Percentiles rank a stretch among this genome's conserved stretches.
phyloP scores from a whole-genome alignment of 768 basidiomycete species.

The Trametes maxima region DNA sequence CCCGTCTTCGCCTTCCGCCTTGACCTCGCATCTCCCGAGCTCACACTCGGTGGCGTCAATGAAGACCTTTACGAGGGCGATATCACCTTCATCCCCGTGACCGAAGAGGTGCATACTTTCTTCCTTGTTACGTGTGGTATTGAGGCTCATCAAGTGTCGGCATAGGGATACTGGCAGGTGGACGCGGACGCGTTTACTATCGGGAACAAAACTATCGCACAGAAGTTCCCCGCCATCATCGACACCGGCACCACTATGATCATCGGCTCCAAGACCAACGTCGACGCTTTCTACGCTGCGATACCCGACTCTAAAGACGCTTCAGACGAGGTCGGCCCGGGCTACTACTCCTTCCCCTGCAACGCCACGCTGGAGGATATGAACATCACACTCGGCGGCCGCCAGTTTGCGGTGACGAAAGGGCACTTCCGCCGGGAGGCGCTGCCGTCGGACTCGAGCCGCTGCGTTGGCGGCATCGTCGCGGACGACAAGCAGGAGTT shows the following conservation, averaged over 20 bases:
- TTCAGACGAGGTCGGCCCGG: slow-evolving; percentile 29
- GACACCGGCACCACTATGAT: slow-evolving; percentile 42
- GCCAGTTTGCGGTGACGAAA: slow-evolving; percentile 39
- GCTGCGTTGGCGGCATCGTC: slow-evolving; percentile 44
- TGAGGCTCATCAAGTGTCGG: not conserved
- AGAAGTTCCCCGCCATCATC: slow-evolving; percentile 33
- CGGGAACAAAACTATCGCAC: slow-evolving; percentile 26
- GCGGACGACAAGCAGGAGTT: slow-evolving; percentile 19
- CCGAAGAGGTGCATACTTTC: slow-evolving; percentile 23
- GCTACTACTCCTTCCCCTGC: slow-evolving; percentile 46
- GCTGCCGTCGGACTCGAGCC: slow-evolving; percentile 30
- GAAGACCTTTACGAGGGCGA: slow-evolving; percentile 39
- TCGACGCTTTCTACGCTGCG: slow-evolving; percentile 33
- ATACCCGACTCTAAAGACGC: slow-evolving; percentile 35
- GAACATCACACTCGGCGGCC: slow-evolving; percentile 42
- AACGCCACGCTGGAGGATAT: slow-evolving; percentile 32
- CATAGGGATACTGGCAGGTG: slow-evolving; percentile 42
- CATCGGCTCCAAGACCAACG: slow-evolving; percentile 31
- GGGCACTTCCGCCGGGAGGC: slow-evolving; percentile 48
- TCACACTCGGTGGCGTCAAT: slow-evolving; percentile 45
- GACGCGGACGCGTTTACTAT: slow-evolving; percentile 33
- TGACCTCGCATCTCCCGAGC: slow-evolving; percentile 34
- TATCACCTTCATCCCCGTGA: slow-evolving; percentile 38
- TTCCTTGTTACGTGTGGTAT: not conserved
- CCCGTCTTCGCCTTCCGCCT: slow-evolving; percentile 44